Conservation (phyloP, 2,329 filamentous ascomycete genomes). For the Pyrenochaeta sp. region DNA sequence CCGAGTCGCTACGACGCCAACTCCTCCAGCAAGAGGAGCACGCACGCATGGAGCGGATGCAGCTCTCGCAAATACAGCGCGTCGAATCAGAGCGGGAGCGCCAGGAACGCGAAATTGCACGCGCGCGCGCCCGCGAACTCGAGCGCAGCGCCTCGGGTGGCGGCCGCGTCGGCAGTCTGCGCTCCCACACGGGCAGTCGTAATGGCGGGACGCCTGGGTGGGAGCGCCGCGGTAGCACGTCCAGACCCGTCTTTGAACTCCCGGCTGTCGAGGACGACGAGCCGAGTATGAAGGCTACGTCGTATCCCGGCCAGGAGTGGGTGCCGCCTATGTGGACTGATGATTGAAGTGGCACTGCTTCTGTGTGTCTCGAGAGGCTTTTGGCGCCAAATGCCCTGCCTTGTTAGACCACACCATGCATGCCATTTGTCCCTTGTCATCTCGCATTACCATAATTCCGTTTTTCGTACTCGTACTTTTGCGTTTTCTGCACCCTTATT, state of each 20-base stretch:
- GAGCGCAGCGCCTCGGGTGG: slow-evolving; percentile 45
- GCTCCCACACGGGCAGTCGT: slow-evolving; percentile 38
- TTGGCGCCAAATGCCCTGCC: no score
- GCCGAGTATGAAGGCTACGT: slow-evolving; percentile 70
- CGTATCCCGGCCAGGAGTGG: slow-evolving; percentile 76
- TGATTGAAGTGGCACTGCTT: slow-evolving; percentile 21
- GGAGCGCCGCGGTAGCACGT: slow-evolving; percentile 32
- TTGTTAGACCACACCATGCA: no score
- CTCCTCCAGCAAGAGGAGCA: slow-evolving; percentile 43
- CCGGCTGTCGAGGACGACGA: slow-evolving; percentile 54
- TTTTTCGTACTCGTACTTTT: no score
- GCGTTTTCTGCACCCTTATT: no score
- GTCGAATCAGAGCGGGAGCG: slow-evolving; percentile 33
- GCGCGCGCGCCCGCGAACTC: slow-evolving; percentile 42
- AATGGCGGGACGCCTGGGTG: slow-evolving; percentile 33
- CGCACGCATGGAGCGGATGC: slow-evolving; percentile 40
- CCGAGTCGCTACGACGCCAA: slow-evolving; percentile 44
- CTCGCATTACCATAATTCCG: no score
- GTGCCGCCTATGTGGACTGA: slow-evolving; percentile 57
- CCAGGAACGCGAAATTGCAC: slow-evolving; percentile 35
- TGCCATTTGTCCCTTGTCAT: no score
- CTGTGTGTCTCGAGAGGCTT: neutral
- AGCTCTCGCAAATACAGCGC: slow-evolving; percentile 36
- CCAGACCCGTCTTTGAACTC: slow-evolving; percentile 40
- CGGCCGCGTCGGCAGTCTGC: slow-evolving; percentile 39